Evolutionary conservation across 495 filamentous ascomycete genomes (phyloP).

Genomic region (Xylaria castorea): DNA sequence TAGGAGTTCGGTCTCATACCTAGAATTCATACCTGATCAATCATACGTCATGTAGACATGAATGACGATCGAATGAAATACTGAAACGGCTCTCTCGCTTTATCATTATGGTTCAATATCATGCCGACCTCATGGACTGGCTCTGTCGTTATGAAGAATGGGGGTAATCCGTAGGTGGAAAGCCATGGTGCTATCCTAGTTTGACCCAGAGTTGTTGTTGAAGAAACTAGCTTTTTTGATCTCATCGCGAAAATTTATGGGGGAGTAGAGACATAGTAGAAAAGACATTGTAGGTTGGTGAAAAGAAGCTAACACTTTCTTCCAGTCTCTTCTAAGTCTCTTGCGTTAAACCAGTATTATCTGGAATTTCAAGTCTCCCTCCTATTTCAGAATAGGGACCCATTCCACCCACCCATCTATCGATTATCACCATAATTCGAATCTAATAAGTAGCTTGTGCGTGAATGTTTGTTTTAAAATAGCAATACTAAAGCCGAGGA

Average conservation of each 20-base stretch:
- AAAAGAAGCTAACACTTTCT: not conserved
- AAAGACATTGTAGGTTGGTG: not conserved
- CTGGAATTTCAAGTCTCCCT: too few relatives aligned
- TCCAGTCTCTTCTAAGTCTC: not conserved
- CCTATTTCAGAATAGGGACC: too few relatives aligned
- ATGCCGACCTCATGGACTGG: not conserved
- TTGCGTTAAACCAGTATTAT: too few relatives aligned
- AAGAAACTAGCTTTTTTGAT: not conserved
- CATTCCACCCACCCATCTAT: too few relatives aligned
- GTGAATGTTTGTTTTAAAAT: too few relatives aligned
- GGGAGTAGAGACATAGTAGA: not conserved
- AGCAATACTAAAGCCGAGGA: too few relatives aligned
- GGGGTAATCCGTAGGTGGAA: not conserved
- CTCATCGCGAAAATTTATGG: not conserved
- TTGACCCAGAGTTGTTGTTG: not conserved
- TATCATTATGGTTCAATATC: not conserved
- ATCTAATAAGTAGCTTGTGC: too few relatives aligned
- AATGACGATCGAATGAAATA: not conserved
- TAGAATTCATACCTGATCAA: not conserved
- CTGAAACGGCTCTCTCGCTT: not conserved
- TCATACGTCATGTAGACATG: not conserved
- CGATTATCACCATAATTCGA: too few relatives aligned
- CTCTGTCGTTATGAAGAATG: not conserved
- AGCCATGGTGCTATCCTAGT: too few relatives aligned
- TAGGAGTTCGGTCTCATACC: not conserved